Evolutionary conservation across 495 filamentous ascomycete species (phyloP), one percentile per base, ranked within the genome.

Genomic region (Aspergillus funiculosus): DNA sequence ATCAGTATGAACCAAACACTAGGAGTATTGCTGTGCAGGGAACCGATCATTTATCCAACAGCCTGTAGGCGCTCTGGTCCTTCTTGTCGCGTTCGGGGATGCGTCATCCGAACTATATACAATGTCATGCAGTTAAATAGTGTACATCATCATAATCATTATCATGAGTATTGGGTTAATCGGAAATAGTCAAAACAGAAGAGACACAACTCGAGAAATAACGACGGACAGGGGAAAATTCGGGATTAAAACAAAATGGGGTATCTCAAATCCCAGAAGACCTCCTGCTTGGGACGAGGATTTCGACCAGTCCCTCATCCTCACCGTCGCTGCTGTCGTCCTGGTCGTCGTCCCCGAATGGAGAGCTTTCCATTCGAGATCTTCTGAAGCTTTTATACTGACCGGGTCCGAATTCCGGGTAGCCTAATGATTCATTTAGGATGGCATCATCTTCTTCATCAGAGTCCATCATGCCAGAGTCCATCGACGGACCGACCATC

Each of bases 361-460:
- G 63, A 15, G 70, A 69, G 25, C 56, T 51, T 13, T 59, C 62
- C 17, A 60, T 52, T 24, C 59, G 59, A 4, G 65, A 59, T 24
- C 57, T 54, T 15, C 54, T 52, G 48, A 68, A 62, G 15, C 54
- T 61, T 21, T 58, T 60, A 45, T 70, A 73, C 36, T 67, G 57
- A 6, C 43, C 60, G 7, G 62, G 53, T 0, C 57, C 63, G 6
- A 69, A 47, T 29, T 71, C 68, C 6, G 67, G 64, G 30, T 71
- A 71, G 5, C 68, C 68, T 10, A 72, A 43, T 10, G 68, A 71
- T 50, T 71, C 69, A 39, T 74, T 72, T 35, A 72, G 71, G 32
- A 71, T 72, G 22, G 69, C 71, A 36, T 74, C 71, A 18, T 71
- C 68, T 45, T 73, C 70, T 7, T 73, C 70, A 30, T 73, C 68